Evolutionary conservation across 257 asterid species (phyloP), one percentile per base, ranked within the genome.

Genomic region (Phtheirospermum japonicum): DNA sequence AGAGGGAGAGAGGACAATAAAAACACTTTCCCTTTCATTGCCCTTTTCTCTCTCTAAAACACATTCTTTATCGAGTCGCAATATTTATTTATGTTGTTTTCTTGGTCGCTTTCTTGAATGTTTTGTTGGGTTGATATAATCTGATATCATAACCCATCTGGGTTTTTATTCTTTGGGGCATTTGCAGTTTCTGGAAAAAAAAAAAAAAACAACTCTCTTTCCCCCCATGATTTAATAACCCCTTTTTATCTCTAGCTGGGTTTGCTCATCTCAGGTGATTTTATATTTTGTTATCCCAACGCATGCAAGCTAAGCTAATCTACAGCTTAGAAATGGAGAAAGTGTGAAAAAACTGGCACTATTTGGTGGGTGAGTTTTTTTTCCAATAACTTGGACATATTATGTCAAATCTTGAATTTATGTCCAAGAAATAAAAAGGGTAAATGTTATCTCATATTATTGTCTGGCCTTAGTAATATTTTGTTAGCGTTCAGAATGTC

Each of bases 401-500:
- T 9, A 16, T 43, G 59, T 23, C 40, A 50, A 73, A 64, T 76
- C 48, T 58, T 57, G 67, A 42, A 63, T 18, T 50, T 50, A 32
- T 61, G 70, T 64, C 66, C 46, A 55, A 63, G 69, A 70, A 66
- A 49, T 50, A 34, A 34, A 61, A 69, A 39, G 63, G 66, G 67
- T 49, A 20, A n/a, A 53, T 71, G 66, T 19, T 52, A 54, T 66
- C 14, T 18, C 33, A 6, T 50, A 26, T 50, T 50, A 5, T 18
- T 50, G 4, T 50, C 9, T 7, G 13, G 14, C 13, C 19, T 36
- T 56, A 52, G 62, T 59, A 26, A 17, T 48, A 4, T 17, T 14
- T 8, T 36, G 32, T 49, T 52, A 3, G 36, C 7, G 10, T 9
- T 52, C 57, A 61, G 61, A 61, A 83, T 83, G 85, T 68, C 83